phyloP scores from a whole-genome alignment of 305 asterid species.

The Fraxinus angustifolia region DNA sequence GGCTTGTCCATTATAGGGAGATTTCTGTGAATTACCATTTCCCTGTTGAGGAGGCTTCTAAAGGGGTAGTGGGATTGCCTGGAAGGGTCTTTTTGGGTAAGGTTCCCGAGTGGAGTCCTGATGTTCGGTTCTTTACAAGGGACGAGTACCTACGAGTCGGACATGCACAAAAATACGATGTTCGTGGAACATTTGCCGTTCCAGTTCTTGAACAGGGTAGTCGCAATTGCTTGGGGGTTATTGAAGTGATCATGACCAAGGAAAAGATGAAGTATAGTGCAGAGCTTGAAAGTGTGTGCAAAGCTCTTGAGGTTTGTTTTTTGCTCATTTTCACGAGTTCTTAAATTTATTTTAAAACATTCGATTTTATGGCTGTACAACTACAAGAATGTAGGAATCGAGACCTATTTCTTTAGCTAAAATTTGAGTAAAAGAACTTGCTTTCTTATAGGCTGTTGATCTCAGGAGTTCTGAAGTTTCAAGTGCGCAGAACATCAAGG shows the following conservation, averaged over 20 bases:
- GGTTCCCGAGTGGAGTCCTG: slow-evolving; percentile 92
- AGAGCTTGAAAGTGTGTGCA: slow-evolving; percentile 77
- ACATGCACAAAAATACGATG: slow-evolving; percentile 64
- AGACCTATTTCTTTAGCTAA: neutral
- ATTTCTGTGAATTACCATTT: slow-evolving; percentile 55
- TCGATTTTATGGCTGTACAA: neutral
- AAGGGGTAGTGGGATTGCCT: slow-evolving; percentile 66
- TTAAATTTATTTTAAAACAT: neutral
- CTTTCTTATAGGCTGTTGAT: slow-evolving; percentile 71
- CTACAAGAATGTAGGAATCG: neutral
- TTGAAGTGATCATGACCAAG: slow-evolving; percentile 74
- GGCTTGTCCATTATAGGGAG: slow-evolving; percentile 33
- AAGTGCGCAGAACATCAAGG: slow-evolving; percentile 44
- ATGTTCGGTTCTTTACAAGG: slow-evolving; percentile 63
- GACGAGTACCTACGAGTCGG: slow-evolving; percentile 70
- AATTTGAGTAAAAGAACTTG: neutral
- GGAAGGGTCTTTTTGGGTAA: slow-evolving; percentile 69
- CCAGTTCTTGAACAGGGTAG: slow-evolving; percentile 79
- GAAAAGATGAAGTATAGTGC: slow-evolving; percentile 70
- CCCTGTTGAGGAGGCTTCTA: slow-evolving; percentile 58
- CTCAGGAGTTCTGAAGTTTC: slow-evolving; percentile 60
- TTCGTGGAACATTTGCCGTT: slow-evolving; percentile 79
- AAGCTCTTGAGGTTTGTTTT: slow-evolving; percentile 78
- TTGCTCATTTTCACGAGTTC: neutral
- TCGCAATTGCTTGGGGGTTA: slow-evolving; percentile 71